Conservation (phyloP, 1,139 yeast species). For the Kodamaea sp. region DNA sequence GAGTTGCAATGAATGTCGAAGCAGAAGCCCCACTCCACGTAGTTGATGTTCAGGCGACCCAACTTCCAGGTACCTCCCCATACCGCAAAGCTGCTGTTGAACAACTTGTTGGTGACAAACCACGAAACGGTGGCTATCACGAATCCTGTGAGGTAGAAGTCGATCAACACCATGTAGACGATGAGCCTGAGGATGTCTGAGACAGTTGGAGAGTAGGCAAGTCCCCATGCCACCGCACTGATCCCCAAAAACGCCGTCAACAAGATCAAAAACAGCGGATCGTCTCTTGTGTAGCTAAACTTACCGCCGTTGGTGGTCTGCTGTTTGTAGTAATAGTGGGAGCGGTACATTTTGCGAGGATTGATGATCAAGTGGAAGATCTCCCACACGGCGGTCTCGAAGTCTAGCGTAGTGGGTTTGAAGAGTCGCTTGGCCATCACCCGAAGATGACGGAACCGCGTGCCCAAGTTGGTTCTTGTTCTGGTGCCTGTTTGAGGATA, state of each 20-base stretch:
- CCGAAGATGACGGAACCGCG: slow-evolving; percentile 14
- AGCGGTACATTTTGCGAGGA: slow-evolving; percentile 80
- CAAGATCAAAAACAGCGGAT: slow-evolving; percentile 81
- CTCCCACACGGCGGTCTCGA: slow-evolving; percentile 94
- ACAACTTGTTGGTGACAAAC: slow-evolving; percentile 66
- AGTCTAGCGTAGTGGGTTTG: slow-evolving; percentile 81
- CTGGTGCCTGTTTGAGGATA: not conserved
- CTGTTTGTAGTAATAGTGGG: slow-evolving; percentile 70
- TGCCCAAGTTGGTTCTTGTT: not conserved
- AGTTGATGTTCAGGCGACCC: slow-evolving; percentile 15
- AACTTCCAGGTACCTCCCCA: not conserved
- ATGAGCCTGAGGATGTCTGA: slow-evolving; percentile 63
- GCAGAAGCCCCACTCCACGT: slow-evolving; percentile 91
- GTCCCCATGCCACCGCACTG: slow-evolving; percentile 89
- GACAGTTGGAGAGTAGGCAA: slow-evolving; percentile 70
- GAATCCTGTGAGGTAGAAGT: slow-evolving; percentile 72
- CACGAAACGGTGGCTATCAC: slow-evolving; percentile 72
- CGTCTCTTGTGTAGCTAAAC: slow-evolving; percentile 76
- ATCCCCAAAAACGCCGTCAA: slow-evolving; percentile 63
- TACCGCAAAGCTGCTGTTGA: slow-evolving; percentile 19
- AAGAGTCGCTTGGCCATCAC: slow-evolving; percentile 47
- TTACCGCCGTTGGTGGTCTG: slow-evolving; percentile 29
- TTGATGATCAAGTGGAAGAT: slow-evolving; percentile 69
- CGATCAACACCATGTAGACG: slow-evolving; percentile 81
- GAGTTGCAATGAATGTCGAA: slow-evolving; percentile 93